phyloP scores from a whole-genome alignment of 2,329 filamentous ascomycete species.

The Fusarium sp. region DNA sequence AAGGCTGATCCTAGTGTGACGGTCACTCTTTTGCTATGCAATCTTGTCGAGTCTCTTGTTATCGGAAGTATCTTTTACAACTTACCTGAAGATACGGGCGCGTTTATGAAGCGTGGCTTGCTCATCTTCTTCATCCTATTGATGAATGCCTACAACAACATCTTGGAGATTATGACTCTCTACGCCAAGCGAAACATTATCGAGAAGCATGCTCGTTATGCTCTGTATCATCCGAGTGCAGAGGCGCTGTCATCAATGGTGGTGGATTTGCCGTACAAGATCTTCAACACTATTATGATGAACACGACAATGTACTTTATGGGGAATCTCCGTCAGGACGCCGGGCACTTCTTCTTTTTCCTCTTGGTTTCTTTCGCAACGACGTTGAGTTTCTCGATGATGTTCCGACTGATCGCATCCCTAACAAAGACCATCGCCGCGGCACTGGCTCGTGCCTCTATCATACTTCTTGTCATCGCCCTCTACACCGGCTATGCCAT shows the following conservation, averaged over 20 bases:
- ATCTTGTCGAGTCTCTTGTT: conserved; percentile 40
- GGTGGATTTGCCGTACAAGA: conserved; percentile 43
- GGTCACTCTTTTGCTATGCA: conserved; percentile 37
- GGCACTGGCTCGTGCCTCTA: conserved; percentile 44
- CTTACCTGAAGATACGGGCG: conserved; percentile 11
- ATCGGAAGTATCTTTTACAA: conserved; percentile 45
- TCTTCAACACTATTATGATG: conserved; percentile 55
- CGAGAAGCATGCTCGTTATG: conserved; percentile 53
- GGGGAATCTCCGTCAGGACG: conserved; percentile 71
- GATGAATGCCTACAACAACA: conserved; percentile 44
- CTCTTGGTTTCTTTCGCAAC: conserved; percentile 63
- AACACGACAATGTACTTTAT: conserved; percentile 70
- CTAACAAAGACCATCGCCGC: conserved; percentile 45
- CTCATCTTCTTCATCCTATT: conserved; percentile 42
- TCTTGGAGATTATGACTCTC: conserved; percentile 45
- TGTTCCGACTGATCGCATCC: conserved; percentile 60
- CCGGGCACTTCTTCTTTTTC: conserved; percentile 64
- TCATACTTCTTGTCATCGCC: conserved; percentile 53
- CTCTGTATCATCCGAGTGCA: conserved; percentile 50
- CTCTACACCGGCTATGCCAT: conserved; percentile 65
- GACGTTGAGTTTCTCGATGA: conserved; percentile 73
- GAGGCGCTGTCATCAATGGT: conserved; percentile 46
- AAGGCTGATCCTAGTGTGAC: conserved; percentile 42
- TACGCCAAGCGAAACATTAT: conserved; percentile 50
- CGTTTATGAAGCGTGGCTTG: conserved; percentile 24